Percentiles rank a stretch among this genome's conserved stretches.
Evolutionary conservation across 768 basidiomycete genomes (phyloP).

Genomic region (Termitomyces sp.): DNA sequence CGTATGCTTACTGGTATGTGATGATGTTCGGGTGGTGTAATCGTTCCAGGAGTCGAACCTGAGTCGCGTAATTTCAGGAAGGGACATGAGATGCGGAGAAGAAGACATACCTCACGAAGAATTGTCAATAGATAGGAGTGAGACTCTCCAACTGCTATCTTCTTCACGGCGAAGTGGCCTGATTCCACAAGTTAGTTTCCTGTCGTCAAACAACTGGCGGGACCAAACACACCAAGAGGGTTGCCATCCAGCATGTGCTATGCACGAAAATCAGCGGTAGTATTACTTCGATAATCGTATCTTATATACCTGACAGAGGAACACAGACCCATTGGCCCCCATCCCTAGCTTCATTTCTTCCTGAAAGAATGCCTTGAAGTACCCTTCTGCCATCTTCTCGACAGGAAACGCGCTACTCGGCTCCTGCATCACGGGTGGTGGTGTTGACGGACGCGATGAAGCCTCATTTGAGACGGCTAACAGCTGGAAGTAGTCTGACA

Average conservation of each 20-base stretch:
- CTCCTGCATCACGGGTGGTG: constrained; percentile 28
- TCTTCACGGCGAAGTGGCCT: constrained; percentile 94
- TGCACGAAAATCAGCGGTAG: background rate
- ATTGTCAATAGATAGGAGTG: constrained; percentile 83
- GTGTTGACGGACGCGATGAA: constrained; percentile 49
- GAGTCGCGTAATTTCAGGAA: background rate
- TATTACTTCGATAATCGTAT: background rate
- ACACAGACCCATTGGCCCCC: constrained; percentile 94
- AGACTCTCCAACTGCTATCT: constrained; percentile 91
- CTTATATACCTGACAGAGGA: constrained; percentile 70
- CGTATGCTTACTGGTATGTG: constrained; percentile 67
- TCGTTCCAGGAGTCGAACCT: constrained; percentile 83
- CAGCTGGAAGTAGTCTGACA: constrained; percentile 78
- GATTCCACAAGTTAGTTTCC: background rate
- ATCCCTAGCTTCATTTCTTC: constrained; percentile 89
- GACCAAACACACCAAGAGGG: constrained; percentile 54
- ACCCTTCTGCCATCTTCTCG: constrained; percentile 85
- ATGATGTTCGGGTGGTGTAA: constrained; percentile 92
- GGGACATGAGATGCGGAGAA: background rate
- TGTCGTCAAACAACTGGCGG: constrained; percentile 3
- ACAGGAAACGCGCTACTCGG: constrained; percentile 49
- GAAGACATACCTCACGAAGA: constrained; percentile 60
- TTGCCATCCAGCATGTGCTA: constrained; percentile 66
- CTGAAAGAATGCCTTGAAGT: constrained; percentile 90
- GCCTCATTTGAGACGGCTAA: constrained; percentile 71